phyloP scores from a whole-genome alignment of 2,329 filamentous ascomycete genomes.

The Botrytis sinoallii region DNA sequence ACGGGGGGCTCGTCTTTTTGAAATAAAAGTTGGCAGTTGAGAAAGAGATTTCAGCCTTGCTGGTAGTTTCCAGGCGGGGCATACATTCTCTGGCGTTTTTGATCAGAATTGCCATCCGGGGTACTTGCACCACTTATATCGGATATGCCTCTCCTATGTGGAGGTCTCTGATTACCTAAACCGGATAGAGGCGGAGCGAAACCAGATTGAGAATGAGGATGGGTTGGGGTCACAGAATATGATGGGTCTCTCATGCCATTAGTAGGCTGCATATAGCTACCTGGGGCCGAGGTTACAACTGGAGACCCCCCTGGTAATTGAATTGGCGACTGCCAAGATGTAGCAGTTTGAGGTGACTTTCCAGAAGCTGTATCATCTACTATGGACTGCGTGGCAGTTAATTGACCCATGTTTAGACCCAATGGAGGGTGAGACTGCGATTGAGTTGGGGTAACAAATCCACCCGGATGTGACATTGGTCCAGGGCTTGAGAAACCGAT shows the following conservation, averaged over 20 bases:
- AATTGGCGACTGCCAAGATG: slow-evolving; percentile 37
- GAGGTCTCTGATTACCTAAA: slow-evolving; percentile 28
- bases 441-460: slow-evolving; percentile 30
- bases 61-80: slow-evolving; percentile 28
- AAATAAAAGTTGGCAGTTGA: not conserved
- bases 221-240: slow-evolving; percentile 35
- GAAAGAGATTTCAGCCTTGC: slow-evolving; percentile 23
- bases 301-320: slow-evolving; percentile 36
- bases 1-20: not conserved
- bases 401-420: slow-evolving; percentile 34
- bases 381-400: slow-evolving; percentile 33
- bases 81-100: slow-evolving; percentile 37
- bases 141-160: slow-evolving; percentile 35
- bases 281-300: slow-evolving; percentile 28
- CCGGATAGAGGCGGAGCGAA: slow-evolving; percentile 26
- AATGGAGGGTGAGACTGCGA: slow-evolving; percentile 28
- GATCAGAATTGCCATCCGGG: slow-evolving; percentile 33
- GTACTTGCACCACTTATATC: slow-evolving; percentile 32
- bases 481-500: slow-evolving; percentile 23
- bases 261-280: slow-evolving; percentile 30
- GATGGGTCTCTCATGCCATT: slow-evolving; percentile 30
- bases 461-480: slow-evolving; percentile 31
- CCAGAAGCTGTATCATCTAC: slow-evolving; percentile 38
- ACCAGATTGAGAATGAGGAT: slow-evolving; percentile 28
- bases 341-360: slow-evolving; percentile 36